Percentiles rank a stretch among this genome's conserved stretches.
phyloP scores from a whole-genome alignment of 2,329 filamentous ascomycete genomes.

The Pestalotiopsis sp. region DNA sequence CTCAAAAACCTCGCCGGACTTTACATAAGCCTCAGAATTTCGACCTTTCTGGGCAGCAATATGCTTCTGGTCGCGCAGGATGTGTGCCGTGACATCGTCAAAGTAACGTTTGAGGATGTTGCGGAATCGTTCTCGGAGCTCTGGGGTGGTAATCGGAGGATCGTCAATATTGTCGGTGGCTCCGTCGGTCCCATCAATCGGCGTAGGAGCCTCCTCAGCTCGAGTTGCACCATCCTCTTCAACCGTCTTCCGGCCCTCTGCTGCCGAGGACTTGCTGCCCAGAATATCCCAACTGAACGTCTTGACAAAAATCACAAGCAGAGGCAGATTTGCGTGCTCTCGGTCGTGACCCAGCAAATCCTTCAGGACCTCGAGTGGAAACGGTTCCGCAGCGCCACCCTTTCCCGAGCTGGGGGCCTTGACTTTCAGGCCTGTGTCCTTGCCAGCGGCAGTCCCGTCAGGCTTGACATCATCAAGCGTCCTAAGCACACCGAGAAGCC shows the following conservation, averaged over 20 bases:
- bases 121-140: slow-evolving; percentile 82
- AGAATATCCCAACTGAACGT: slow-evolving; percentile 95
- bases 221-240: slow-evolving; percentile 77
- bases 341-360: slow-evolving; percentile 92
- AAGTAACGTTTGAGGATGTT: slow-evolving; percentile 88
- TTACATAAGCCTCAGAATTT: slow-evolving; percentile 97
- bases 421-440: slow-evolving; percentile 62
- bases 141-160: slow-evolving; percentile 72
- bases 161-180: slow-evolving; percentile 58
- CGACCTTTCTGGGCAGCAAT: slow-evolving; percentile 85
- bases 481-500: slow-evolving; percentile 86
- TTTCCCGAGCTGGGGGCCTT: slow-evolving; percentile 58
- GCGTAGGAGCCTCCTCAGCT: slow-evolving; percentile 48
- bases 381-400: slow-evolving; percentile 78
- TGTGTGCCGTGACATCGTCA: slow-evolving; percentile 87
- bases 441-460: slow-evolving; percentile 68
- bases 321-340: slow-evolving; percentile 86
- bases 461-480: slow-evolving; percentile 73
- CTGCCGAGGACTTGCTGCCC: slow-evolving; percentile 71
- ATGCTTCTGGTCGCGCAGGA: slow-evolving; percentile 89
- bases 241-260: slow-evolving; percentile 81
- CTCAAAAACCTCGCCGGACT: slow-evolving; percentile 97
- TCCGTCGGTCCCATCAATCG: slow-evolving; percentile 52
- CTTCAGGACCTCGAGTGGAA: slow-evolving; percentile 96
- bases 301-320: slow-evolving; percentile 95